A percentile compares a stretch with the other conserved stretches of the same genome.
phyloP scores from a whole-genome alignment of 441 rosid genomes.

The Erodium trifolium region DNA sequence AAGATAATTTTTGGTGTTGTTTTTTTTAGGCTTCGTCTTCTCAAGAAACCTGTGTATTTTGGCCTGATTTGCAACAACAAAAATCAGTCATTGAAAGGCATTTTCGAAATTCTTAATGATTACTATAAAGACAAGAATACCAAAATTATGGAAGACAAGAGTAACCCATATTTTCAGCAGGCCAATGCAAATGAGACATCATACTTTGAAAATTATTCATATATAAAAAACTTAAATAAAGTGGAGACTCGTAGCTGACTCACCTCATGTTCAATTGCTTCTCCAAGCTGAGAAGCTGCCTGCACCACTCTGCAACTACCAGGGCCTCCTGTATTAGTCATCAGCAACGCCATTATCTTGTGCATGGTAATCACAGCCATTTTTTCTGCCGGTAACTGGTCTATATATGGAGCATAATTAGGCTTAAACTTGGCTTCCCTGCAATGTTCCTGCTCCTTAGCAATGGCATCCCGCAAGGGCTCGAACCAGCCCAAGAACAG shows the following conservation, averaged over 20 bases:
- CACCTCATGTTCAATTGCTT: slow-evolving; percentile 94
- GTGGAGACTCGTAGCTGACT: slow-evolving; percentile 13
- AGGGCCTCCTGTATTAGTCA: slow-evolving; percentile 50
- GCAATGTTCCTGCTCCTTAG: slow-evolving; percentile 50
- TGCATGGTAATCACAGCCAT: slow-evolving; percentile 96
- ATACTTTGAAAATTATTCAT: not conserved
- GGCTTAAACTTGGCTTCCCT: slow-evolving; percentile 26
- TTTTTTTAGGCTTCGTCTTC: slow-evolving; percentile 44
- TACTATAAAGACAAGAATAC: not conserved
- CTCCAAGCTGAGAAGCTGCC: slow-evolving; percentile 78
- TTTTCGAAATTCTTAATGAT: too few species aligned
- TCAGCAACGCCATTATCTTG: slow-evolving; percentile 72
- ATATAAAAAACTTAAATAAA: not conserved
- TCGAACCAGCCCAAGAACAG: slow-evolving; percentile 92
- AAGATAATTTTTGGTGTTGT: slow-evolving; percentile 27
- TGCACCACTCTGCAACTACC: slow-evolving; percentile 64
- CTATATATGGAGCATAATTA: slow-evolving; percentile 43
- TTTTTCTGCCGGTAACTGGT: slow-evolving; percentile 63
- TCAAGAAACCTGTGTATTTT: slow-evolving; percentile 60
- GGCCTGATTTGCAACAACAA: slow-evolving; percentile 38
- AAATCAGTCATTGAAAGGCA: not conserved
- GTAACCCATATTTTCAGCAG: not conserved
- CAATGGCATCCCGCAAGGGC: slow-evolving; percentile 70
- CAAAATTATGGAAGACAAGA: not conserved
- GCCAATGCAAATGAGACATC: not conserved